phyloP scores from a whole-genome alignment of 345 rosid species.

The Garcia nutans region DNA sequence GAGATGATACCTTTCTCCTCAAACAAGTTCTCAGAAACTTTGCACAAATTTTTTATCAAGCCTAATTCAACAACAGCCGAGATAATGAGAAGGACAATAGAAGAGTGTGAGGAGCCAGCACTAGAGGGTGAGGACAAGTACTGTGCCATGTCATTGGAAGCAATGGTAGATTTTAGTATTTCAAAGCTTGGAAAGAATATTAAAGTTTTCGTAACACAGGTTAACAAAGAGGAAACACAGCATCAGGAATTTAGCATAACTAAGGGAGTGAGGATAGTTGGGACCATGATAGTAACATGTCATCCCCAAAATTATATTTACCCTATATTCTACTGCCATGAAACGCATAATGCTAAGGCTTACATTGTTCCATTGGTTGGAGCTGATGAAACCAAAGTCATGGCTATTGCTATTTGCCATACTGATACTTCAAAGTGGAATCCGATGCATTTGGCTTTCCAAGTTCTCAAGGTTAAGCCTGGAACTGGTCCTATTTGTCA shows the following conservation, averaged over 20 bases:
- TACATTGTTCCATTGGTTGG: conserved; percentile 14
- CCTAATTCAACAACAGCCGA: conserved; percentile 13
- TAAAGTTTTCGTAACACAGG: conserved; percentile 7
- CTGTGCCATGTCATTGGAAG: conserved; percentile 22
- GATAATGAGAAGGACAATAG: conserved; percentile 6
- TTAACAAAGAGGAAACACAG: not conserved
- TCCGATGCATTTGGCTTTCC: conserved; percentile 17
- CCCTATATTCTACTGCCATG: conserved; percentile 16
- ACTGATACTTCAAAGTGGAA: conserved; percentile 24
- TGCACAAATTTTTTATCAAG: not conserved
- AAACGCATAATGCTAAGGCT: not conserved
- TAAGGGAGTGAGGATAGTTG: not conserved
- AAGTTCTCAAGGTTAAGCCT: conserved; percentile 17
- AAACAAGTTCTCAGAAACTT: conserved; percentile 12
- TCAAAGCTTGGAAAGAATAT: conserved; percentile 7
- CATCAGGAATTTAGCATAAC: conserved; percentile 4
- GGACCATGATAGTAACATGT: conserved; percentile 7
- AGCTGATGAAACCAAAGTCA: not conserved
- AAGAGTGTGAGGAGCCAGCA: conserved; percentile 13
- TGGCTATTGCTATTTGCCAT: conserved; percentile 15
- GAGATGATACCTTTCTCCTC: conserved; percentile 17
- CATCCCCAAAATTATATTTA: conserved; percentile 12
- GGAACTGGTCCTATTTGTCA: conserved; percentile 5
- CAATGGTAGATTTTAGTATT: conserved; percentile 13
- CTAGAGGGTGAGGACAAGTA: conserved; percentile 16